Evolutionary conservation across 2,329 filamentous ascomycete genomes (phyloP).

Genomic region (Trichoderma aggressivum): DNA sequence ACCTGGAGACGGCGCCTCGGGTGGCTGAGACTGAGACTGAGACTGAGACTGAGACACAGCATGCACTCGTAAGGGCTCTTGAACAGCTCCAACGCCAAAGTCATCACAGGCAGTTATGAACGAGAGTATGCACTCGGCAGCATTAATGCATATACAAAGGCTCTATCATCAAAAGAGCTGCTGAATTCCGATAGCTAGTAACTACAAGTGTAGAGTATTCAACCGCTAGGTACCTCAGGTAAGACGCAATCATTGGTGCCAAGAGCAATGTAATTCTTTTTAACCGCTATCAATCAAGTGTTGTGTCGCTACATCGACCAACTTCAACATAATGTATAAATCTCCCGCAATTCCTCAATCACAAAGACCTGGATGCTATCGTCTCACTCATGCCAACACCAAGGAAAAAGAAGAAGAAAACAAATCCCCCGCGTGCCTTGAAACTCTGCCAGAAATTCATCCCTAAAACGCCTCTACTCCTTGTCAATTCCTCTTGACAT

Average conservation of each 20-base stretch:
- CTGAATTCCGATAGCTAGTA: background rate
- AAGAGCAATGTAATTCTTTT: background rate
- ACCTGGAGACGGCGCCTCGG: background rate
- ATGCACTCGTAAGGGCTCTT: background rate
- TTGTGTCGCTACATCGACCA: background rate
- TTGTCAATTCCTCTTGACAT: conserved; percentile 15
- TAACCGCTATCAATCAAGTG: background rate
- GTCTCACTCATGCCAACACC: conserved; percentile 9
- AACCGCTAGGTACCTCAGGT: too few relatives aligned
- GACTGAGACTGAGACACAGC: background rate
- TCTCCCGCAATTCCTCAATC: background rate
- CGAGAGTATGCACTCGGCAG: background rate
- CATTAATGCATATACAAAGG: background rate
- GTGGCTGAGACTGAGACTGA: background rate
- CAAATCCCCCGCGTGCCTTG: background rate
- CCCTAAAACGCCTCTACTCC: conserved; percentile 22
- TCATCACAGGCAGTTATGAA: background rate
- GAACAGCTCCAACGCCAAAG: background rate
- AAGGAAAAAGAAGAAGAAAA: too few relatives aligned
- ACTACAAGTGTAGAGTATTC: background rate
- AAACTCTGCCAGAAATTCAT: conserved; percentile 14
- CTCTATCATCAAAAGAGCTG: background rate
- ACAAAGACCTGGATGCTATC: conserved; percentile 13
- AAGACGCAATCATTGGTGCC: background rate
- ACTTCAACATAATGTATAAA: background rate